Percentiles rank a stretch among this genome's conserved stretches.
phyloP scores from a whole-genome alignment of 1,139 yeast species.

The Nakaseomyces kungkrabaensis region DNA sequence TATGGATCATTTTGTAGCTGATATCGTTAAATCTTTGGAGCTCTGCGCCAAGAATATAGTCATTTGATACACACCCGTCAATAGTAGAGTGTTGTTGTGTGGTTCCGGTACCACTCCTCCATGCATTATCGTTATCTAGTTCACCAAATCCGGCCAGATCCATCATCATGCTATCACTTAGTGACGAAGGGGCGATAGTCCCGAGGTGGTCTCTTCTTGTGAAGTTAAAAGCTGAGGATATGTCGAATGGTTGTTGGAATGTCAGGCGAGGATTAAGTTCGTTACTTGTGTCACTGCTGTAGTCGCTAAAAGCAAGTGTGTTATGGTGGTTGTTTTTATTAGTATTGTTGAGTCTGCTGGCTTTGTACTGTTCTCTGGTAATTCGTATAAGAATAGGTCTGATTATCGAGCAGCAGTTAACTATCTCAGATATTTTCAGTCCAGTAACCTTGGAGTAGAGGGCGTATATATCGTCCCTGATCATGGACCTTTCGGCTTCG shows the following conservation, averaged over 20 bases:
- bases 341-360: neutral
- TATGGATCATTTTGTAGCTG: slow-evolving; percentile 13
- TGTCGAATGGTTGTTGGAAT: slow-evolving; percentile 1
- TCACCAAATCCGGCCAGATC: neutral
- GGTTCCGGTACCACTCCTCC: neutral
- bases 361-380: slow-evolving; percentile 10
- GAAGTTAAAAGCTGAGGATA: neutral
- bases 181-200: neutral
- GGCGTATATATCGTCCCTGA: slow-evolving; percentile 14
- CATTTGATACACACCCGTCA: slow-evolving; percentile 6
- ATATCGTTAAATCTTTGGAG: slow-evolving; percentile 18
- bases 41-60: slow-evolving; percentile 14
- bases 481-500: slow-evolving; percentile 10
- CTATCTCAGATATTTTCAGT: slow-evolving; percentile 15
- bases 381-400: slow-evolving; percentile 17
- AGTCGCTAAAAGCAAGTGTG: neutral
- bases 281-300: neutral
- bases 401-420: slow-evolving; percentile 21
- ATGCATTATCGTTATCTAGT: neutral
- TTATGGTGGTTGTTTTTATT: neutral
- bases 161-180: neutral
- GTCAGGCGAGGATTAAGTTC: neutral
- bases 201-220: slow-evolving; percentile 1
- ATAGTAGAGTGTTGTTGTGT: neutral
- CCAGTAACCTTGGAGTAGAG: slow-evolving; percentile 17